Base-by-base conservation (phyloP, 805 yeast species). In the Kregervanrija fluxuum region DNA sequence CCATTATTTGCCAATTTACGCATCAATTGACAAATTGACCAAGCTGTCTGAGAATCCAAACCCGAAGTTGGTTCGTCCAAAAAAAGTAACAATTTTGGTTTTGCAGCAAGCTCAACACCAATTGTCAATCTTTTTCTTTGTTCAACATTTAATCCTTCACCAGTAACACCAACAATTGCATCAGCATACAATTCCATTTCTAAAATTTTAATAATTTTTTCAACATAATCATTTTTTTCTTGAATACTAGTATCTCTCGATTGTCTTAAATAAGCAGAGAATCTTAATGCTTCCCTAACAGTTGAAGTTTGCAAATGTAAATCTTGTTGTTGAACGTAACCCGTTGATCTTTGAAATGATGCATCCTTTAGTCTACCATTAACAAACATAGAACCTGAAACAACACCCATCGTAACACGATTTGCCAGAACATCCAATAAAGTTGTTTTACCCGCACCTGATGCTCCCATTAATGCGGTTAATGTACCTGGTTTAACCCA, bases 401-500 rank as follows among this genome's bases (percentile, higher is more conserved):
- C 68, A 32, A 73, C 74, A 60, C 84, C 84, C 61, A 68, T 67
- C 35, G 74, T 71, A 48, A 72, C 68, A 60, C 82, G 66, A 52
- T 73, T 75, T 37, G 80, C 74, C 46, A 76, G 62, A 15, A 70
- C 70, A 57, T 77, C 77, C 52, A 77, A 65, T 43, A 77, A 60
- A 10, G 81, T 77, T 10, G 81, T 77, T 53, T 77, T 77, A 56
- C 82, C 81, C 30, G 80, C 80, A 57, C 82, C 81, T n/a, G 81
- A 75, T 40, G 75, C 80, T 52, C 82, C 82, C 80, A 77, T 75
- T 30, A 77, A 59, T 11, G 93, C 93, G 42, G 91, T 85, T 57
- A 85, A 66, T 39, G 88, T 82, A 51, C 90, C 90, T 9, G 90
- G 90, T 57, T 82, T 81, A 37, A 84, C 89, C 85, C 86, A 84